phyloP scores from a whole-genome alignment of 306 rosid species.

The Bauhinia variegata region DNA sequence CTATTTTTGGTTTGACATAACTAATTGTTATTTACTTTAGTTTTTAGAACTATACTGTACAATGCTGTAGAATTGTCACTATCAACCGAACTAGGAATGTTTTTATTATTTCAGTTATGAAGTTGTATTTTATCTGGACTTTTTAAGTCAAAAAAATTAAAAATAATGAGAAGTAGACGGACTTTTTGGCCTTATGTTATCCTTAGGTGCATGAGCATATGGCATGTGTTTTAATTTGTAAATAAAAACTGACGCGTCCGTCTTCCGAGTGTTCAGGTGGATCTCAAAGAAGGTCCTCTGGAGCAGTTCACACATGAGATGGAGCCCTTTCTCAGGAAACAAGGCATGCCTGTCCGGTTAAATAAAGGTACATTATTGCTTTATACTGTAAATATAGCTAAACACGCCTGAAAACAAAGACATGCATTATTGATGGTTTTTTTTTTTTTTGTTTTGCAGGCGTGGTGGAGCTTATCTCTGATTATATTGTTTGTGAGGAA shows the following conservation, averaged over 20 bases:
- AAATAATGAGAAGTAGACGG: no score
- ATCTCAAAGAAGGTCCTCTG: constrained; percentile 91
- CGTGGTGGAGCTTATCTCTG: constrained; percentile 86
- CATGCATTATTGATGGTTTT: background rate
- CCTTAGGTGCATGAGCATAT: no score
- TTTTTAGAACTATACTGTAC: no score
- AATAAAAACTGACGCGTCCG: background rate
- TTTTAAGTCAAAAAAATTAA: no score
- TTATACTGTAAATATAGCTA: background rate
- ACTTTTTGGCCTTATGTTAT: no score
- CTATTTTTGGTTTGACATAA: background rate
- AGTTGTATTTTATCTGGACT: no score
- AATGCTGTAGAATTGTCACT: no score
- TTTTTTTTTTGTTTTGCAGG: constrained; percentile 53
- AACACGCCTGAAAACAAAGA: background rate
- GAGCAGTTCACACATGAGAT: constrained; percentile 93
- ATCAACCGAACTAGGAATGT: no score
- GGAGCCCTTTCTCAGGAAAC: constrained; percentile 95
- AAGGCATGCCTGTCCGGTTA: constrained; percentile 95
- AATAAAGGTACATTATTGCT: constrained; percentile 65
- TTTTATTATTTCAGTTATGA: no score
- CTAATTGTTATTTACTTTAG: background rate
- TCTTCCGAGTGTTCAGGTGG: constrained; percentile 60
- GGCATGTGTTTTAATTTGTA: no score
- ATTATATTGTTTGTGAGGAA: constrained; percentile 86